Evolutionary conservation across 2,329 filamentous ascomycete genomes (phyloP).

Genomic region (Ceratocystis ficicola): DNA sequence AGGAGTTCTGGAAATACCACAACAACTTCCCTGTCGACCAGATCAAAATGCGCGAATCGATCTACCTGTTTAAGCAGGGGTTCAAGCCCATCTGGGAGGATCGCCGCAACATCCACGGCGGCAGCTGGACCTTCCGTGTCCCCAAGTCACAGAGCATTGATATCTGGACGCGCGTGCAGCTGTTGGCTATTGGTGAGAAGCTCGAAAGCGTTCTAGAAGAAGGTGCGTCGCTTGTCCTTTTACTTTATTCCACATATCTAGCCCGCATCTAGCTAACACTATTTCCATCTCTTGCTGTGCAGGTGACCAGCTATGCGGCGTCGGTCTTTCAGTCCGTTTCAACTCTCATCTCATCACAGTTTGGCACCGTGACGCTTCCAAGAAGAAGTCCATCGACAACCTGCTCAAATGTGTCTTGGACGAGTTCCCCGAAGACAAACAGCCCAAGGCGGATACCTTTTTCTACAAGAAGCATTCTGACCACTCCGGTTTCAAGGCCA

Average conservation of each 20-base stretch:
- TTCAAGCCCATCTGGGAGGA: conserved; percentile 76
- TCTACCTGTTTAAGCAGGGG: conserved; percentile 69
- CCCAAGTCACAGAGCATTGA: conserved; percentile 60
- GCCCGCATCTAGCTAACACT: not conserved
- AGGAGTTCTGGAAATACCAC: conserved; percentile 75
- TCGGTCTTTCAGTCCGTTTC: conserved; percentile 77
- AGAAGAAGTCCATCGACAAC: conserved; percentile 64
- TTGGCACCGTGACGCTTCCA: conserved; percentile 82
- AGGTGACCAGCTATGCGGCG: conserved; percentile 81
- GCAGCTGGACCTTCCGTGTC: conserved; percentile 86
- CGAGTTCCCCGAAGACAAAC: conserved; percentile 59
- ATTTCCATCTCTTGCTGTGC: conserved; percentile 12
- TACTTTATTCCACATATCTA: not conserved
- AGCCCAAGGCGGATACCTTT: conserved; percentile 58
- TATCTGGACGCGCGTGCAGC: conserved; percentile 70
- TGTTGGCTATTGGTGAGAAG: conserved; percentile 73
- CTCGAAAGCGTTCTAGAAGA: conserved; percentile 61
- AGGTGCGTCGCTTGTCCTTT: conserved; percentile 36
- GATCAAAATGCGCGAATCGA: conserved; percentile 63
- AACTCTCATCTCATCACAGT: conserved; percentile 79
- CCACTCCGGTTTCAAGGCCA: conserved; percentile 66
- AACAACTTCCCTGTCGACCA: conserved; percentile 69
- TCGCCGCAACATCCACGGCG: conserved; percentile 70
- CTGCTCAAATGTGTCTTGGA: conserved; percentile 62
- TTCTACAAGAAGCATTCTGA: conserved; percentile 85